Conservation (phyloP, 352 stramenopile species). For the Phytophthora ramorum region DNA sequence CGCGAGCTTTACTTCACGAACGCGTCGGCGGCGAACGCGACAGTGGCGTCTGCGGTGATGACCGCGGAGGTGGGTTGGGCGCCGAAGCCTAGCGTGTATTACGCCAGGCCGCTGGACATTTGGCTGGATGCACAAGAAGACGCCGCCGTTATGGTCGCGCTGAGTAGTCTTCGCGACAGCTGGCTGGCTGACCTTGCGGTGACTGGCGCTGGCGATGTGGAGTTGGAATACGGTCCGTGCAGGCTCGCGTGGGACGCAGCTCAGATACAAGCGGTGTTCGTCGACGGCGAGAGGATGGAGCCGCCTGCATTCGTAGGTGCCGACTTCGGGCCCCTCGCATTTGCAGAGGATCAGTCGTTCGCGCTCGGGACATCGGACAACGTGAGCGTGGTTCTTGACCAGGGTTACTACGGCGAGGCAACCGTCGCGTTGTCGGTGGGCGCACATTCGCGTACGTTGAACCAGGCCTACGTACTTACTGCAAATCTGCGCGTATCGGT, state of each 20-base stretch:
- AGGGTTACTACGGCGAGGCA: constrained; percentile 18
- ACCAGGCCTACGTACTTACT: constrained; percentile 9
- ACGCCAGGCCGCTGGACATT: constrained; percentile 16
- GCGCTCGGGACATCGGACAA: constrained; percentile 7
- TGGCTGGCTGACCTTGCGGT: neutral
- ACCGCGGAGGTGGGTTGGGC: constrained; percentile 22
- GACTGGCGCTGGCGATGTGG: neutral
- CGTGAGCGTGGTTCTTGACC: constrained; percentile 12
- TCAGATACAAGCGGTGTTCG: constrained; percentile 24
- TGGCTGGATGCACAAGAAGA: constrained; percentile 24
- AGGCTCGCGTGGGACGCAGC: constrained; percentile 8
- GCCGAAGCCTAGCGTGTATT: constrained; percentile 14
- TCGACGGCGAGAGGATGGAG: constrained; percentile 5
- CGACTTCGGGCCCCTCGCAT: constrained; percentile 7
- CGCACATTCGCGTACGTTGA: constrained; percentile 1
- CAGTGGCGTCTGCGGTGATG: constrained; percentile 5
- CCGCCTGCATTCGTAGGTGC: neutral
- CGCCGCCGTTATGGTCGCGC: neutral
- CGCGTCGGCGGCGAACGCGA: constrained; percentile 4
- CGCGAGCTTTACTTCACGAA: constrained; percentile 28
- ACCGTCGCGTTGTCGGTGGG: constrained; percentile 7
- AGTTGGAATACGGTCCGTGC: constrained; percentile 13
- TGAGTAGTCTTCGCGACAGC: constrained; percentile 10
- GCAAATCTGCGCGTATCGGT: constrained; percentile 18
- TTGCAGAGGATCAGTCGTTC: constrained; percentile 11